A percentile compares a stretch with the other conserved stretches of the same genome.
These are phyloP conservation scores for Viola odorata DNA, from an alignment of 345 rosid species.

Conservation along the genomic window DNA sequence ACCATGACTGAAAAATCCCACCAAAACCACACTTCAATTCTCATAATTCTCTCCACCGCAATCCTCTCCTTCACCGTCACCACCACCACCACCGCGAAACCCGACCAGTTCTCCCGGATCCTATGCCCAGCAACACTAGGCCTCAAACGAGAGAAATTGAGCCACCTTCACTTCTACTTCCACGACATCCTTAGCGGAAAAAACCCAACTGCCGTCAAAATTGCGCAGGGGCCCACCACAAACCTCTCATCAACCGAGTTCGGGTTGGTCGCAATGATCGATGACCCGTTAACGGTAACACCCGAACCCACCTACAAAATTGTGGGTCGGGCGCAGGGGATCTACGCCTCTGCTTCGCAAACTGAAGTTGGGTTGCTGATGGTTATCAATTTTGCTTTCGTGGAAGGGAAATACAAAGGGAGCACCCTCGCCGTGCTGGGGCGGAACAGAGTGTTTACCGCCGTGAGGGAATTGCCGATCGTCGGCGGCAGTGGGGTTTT, in stretches of 20 bases:
- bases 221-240: neutral
- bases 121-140: neutral
- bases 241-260: too few species aligned
- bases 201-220: constrained; percentile 9
- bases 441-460: neutral
- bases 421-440: constrained; percentile 6
- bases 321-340: constrained; percentile 10
- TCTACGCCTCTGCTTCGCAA: constrained; percentile 2
- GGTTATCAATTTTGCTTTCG: constrained; percentile 9
- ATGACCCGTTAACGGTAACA: constrained; percentile 7
- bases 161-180: constrained; percentile 22
- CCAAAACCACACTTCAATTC: too few species aligned
- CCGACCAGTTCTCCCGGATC: constrained; percentile 7
- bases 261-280: constrained; percentile 1
- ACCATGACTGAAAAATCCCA: too few species aligned
- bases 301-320: constrained; percentile 9
- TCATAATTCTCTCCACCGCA: too few species aligned
- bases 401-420: constrained; percentile 10
- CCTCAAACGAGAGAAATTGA: constrained; percentile 18
- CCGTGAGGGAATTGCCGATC: constrained; percentile 6
- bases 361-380: constrained; percentile 5
- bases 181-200: constrained; percentile 13
- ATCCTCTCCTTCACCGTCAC: too few species aligned
- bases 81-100: too few species aligned
- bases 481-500: constrained; percentile 18